Evolutionary conservation across 139 green algal genomes (phyloP).

Genomic region (Tetradesmus lagerheimii): DNA sequence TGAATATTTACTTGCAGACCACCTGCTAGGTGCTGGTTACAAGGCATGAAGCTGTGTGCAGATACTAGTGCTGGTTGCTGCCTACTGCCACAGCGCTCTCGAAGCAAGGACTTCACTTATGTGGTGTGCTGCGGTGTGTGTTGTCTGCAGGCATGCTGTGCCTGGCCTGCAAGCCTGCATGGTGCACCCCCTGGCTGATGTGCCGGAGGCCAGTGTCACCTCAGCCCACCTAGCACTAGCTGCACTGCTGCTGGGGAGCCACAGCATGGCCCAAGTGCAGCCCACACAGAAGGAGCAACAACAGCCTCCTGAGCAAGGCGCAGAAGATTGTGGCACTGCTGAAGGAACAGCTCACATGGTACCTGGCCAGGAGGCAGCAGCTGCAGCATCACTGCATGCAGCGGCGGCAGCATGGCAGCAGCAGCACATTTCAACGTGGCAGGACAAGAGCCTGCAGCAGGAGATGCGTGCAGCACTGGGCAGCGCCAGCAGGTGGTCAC

Average conservation of each 20-base stretch:
- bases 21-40: too few relatives aligned
- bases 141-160: not conserved
- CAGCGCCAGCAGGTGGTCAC: not conserved
- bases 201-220: not conserved
- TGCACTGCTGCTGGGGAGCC: not conserved
- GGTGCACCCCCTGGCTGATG: not conserved
- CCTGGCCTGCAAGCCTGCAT: not conserved
- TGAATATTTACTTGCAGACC: not conserved
- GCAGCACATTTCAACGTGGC: not conserved
- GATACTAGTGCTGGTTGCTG: too few relatives aligned
- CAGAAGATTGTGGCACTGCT: not conserved
- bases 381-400: not conserved
- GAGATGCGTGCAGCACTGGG: not conserved
- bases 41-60: too few relatives aligned
- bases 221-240: not conserved
- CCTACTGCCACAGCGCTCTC: not conserved
- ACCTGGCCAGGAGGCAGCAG: not conserved
- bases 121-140: not conserved
- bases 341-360: not conserved
- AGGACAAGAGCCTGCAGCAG: not conserved
- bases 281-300: not conserved
- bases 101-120: not conserved
- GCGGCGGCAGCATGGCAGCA: not conserved
- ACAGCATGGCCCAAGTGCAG: not conserved
- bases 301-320: not conserved